Evolutionary conservation across 1,284 basidiomycete species (phyloP).

Genomic region (Amylostereum areolatum): DNA sequence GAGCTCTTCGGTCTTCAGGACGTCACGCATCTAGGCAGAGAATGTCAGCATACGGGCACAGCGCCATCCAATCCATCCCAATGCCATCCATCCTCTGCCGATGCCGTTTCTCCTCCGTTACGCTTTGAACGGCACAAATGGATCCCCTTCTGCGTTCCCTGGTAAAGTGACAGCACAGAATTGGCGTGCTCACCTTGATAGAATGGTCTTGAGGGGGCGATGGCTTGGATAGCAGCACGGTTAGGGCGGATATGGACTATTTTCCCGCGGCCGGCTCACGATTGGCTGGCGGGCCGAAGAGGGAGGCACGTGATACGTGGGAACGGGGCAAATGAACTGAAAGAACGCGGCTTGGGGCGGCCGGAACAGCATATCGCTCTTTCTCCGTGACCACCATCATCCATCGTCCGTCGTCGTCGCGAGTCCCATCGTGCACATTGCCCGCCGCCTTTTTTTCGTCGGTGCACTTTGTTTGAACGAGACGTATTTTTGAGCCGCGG

Average conservation of each 20-base stretch:
- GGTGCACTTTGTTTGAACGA: constrained; percentile 10
- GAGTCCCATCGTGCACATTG: constrained; percentile 7
- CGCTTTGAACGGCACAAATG: too few species aligned
- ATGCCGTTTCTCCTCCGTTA: neutral
- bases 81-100: constrained; percentile 24
- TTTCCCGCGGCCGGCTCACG: constrained; percentile 1
- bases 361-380: neutral
- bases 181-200: constrained; percentile 24
- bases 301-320: neutral
- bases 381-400: constrained; percentile 14
- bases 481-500: constrained; percentile 7
- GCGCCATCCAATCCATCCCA: constrained; percentile 19
- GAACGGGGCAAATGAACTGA: neutral
- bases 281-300: too few species aligned
- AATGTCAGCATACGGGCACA: constrained; percentile 16
- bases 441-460: constrained; percentile 3
- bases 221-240: neutral
- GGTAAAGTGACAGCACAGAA: constrained; percentile 1
- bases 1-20: constrained; percentile 93
- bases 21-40: constrained; percentile 73
- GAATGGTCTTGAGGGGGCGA: constrained; percentile 24
- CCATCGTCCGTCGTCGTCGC: constrained; percentile 10
- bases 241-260: neutral
- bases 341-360: neutral
- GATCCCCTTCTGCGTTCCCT: neutral